Percentiles rank a stretch among this genome's conserved stretches.
These are phyloP conservation scores for Linum usitatissimum DNA, from an alignment of 345 rosid species.

Conservation along the genomic window DNA sequence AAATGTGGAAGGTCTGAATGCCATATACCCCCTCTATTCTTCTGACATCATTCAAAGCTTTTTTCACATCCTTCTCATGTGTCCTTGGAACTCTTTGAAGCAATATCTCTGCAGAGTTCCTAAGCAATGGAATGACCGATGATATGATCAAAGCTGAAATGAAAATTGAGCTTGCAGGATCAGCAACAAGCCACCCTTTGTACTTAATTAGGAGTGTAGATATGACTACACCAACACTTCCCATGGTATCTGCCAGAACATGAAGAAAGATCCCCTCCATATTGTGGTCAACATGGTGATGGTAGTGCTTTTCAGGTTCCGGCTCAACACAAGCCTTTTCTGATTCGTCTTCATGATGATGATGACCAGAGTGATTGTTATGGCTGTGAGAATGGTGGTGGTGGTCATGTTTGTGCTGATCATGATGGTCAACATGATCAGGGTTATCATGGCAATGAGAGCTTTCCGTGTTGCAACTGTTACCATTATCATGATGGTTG, in stretches of 20 bases:
- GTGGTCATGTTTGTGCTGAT: conserved; percentile 1
- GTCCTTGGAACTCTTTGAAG: conserved; percentile 80
- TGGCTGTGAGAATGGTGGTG: conserved; percentile 22
- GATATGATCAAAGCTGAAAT: conserved; percentile 69
- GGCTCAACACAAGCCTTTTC: not conserved
- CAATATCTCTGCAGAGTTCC: conserved; percentile 83
- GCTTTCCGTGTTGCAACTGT: not conserved
- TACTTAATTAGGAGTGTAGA: conserved; percentile 90
- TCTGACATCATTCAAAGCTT: conserved; percentile 40
- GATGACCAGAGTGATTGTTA: not conserved
- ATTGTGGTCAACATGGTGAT: conserved; percentile 63
- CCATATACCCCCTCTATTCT: conserved; percentile 50
- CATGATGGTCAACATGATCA: no score
- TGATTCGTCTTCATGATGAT: no score
- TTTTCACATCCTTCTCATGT: conserved; percentile 47
- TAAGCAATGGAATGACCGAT: conserved; percentile 84
- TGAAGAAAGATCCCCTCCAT: conserved; percentile 98
- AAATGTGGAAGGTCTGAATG: conserved; percentile 63
- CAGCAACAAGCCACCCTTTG: conserved; percentile 98
- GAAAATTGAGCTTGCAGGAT: conserved; percentile 94
- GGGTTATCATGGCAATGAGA: conserved; percentile 6
- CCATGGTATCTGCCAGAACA: conserved; percentile 91
- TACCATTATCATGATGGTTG: conserved; percentile 14
- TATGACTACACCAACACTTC: conserved; percentile 91
- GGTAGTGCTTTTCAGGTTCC: not conserved